Evolutionary conservation across 1,284 basidiomycete genomes (phyloP), one percentile per base, ranked within the genome.

Genomic region (Ustilago tritici): DNA sequence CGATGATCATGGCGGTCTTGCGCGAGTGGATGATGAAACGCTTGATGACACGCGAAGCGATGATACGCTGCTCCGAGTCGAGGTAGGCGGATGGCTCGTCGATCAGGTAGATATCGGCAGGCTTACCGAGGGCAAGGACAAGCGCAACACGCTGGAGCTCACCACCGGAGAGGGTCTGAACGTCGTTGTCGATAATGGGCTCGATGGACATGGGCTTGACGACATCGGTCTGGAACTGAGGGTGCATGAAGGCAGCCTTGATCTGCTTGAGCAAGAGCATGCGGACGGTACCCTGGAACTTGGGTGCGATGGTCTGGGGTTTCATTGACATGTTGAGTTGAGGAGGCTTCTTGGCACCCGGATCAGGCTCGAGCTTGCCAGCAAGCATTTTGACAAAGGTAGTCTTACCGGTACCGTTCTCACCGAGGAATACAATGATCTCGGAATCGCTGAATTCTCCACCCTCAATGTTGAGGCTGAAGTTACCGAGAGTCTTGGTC

Each of bases 221-320:
- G n/a, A 86, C 84, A 63, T 86, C 84, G 19, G 84, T 85, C 77
- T 86, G 84, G 84, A 86, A 86, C 65, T 86, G 84, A 11, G 84
- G 84, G 64, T 86, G 84, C 84, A 86, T 83, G 56, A 85, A 86
- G 9, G 83, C 79, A 1, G 77, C 69, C 78, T 86, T 86, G 82
- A 86, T 85, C 70, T 84, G 83, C 82, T 86, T 86, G 65, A 86
- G 69, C 67, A 86, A 67, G 40, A 86, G 77, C 84, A 84, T 84
- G 41, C 84, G 82, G 40, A 86, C 84, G 11, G 84, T 84, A 28
- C 84, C 84, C 61, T 81, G 78, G 83, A 85, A 86, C 78, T 86
- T 86, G 70, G 84, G 84, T 34, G 84, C 83, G 52, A 86, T 86
- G 46, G 82, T 86, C 73, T 86, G 84, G 9, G 84, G 84, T 75